A percentile compares a stretch with the other conserved stretches of the same genome.
Conservation (phyloP, 179 eudicot genomes). For the Silene noctiflora region DNA sequence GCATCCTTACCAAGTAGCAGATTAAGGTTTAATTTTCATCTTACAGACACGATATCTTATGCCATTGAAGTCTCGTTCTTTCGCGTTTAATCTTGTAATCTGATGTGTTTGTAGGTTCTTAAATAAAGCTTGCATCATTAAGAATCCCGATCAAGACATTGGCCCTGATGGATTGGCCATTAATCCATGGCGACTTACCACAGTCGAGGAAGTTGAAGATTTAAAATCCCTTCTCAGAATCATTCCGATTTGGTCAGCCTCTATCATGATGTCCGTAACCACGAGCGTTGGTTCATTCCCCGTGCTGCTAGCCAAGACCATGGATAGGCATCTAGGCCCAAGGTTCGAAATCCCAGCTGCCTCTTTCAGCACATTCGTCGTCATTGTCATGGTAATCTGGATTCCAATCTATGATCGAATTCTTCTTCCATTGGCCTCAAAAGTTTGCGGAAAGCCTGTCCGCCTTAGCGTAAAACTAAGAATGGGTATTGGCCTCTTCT, state of each 20-base stretch:
- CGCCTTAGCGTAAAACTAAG: conserved; percentile 47
- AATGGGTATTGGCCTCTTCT: conserved; percentile 70
- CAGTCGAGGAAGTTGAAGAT: conserved; percentile 71
- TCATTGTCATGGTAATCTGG: conserved; percentile 58
- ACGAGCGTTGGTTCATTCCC: conserved; percentile 39
- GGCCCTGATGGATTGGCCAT: conserved; percentile 43
- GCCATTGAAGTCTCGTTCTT: not conserved
- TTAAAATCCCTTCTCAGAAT: conserved; percentile 61
- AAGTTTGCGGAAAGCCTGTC: conserved; percentile 46
- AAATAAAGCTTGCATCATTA: conserved; percentile 76
- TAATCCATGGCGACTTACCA: conserved; percentile 60
- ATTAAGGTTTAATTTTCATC: conserved; percentile 39
- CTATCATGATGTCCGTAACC: conserved; percentile 59
- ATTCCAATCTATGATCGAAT: conserved; percentile 59
- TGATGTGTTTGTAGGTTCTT: conserved; percentile 45
- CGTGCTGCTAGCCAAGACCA: conserved; percentile 49
- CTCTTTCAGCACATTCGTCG: conserved; percentile 50
- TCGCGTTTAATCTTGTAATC: not conserved
- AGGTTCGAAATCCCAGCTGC: conserved; percentile 66
- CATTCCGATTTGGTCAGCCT: conserved; percentile 71
- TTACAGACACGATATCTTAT: not conserved
- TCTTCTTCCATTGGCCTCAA: conserved; percentile 63
- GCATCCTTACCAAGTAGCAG: conserved; percentile 43
- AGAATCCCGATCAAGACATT: conserved; percentile 45
- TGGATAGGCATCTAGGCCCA: conserved; percentile 61